Conservation (phyloP, 352 stramenopile genomes). For the Blastocystis sp. region DNA sequence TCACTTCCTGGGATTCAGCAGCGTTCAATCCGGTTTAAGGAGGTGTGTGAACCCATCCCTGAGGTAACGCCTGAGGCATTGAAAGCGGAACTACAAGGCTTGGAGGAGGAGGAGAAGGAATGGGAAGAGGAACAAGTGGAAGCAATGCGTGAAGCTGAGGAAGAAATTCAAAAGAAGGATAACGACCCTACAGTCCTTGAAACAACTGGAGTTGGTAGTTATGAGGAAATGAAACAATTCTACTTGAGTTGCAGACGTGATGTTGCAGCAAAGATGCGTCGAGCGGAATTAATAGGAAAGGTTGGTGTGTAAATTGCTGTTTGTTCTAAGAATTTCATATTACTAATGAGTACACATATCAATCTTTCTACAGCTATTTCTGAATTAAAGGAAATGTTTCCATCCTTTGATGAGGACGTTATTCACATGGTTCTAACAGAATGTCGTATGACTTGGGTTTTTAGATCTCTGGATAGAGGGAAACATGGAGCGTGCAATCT, state of each 20-base stretch:
- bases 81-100: constrained; percentile 9
- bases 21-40: constrained; percentile 21
- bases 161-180: constrained; percentile 20
- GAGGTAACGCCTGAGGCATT: constrained; percentile 41
- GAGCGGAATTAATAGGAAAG: background rate
- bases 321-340: constrained; percentile 18
- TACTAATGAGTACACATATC: background rate
- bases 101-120: constrained; percentile 48
- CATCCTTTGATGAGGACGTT: background rate
- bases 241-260: constrained; percentile 39
- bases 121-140: constrained; percentile 50
- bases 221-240: background rate
- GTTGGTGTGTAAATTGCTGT: background rate
- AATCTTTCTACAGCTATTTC: background rate
- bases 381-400: constrained; percentile 1
- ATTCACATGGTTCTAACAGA: background rate
- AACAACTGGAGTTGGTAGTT: background rate
- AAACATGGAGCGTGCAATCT: background rate
- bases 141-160: constrained; percentile 34
- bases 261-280: background rate
- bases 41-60: constrained; percentile 11
- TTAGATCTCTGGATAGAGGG: background rate
- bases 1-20: constrained; percentile 16
- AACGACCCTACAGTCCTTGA: constrained; percentile 10
- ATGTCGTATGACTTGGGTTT: background rate